Evolutionary conservation across 2,329 filamentous ascomycete species (phyloP).

Genomic region (Ophiostoma himal-ulmi): DNA sequence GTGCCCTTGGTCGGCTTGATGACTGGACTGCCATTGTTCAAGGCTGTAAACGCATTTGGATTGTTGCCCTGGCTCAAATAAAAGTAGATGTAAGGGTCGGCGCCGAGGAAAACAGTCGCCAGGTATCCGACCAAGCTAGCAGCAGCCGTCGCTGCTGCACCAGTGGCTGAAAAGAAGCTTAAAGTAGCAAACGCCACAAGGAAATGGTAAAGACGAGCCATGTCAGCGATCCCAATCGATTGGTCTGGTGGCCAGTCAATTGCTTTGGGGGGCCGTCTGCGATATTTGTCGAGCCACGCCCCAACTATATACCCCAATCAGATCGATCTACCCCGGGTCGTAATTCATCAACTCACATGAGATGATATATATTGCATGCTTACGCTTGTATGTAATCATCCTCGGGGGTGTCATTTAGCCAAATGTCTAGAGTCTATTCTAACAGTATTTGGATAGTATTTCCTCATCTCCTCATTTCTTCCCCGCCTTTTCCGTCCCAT

Average conservation of each 20-base stretch:
- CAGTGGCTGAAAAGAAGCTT: background rate
- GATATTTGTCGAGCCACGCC: background rate
- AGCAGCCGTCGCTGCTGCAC: conserved; percentile 24
- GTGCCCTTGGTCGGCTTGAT: conserved; percentile 47
- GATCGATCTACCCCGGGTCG: background rate
- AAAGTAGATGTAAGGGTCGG: conserved; percentile 49
- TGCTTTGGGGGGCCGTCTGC: background rate
- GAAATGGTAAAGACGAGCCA: background rate
- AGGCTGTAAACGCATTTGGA: conserved; percentile 41
- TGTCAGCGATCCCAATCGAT: background rate
- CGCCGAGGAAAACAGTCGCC: conserved; percentile 50
- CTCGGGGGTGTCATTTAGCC: conserved; percentile 5
- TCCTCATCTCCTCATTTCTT: conserved; percentile 13
- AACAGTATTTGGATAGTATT: background rate
- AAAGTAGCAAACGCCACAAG: background rate
- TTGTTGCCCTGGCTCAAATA: conserved; percentile 50
- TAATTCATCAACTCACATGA: background rate
- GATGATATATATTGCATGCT: background rate
- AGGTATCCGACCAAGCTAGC: conserved; percentile 45
- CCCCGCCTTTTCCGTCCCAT: conserved; percentile 10
- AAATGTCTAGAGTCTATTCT: background rate
- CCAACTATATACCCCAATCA: background rate
- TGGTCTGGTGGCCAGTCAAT: background rate
- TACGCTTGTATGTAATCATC: background rate
- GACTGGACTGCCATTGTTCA: conserved; percentile 46